Conservation (phyloP, 2,329 filamentous ascomycete species). For the Dactylellina sp. region DNA sequence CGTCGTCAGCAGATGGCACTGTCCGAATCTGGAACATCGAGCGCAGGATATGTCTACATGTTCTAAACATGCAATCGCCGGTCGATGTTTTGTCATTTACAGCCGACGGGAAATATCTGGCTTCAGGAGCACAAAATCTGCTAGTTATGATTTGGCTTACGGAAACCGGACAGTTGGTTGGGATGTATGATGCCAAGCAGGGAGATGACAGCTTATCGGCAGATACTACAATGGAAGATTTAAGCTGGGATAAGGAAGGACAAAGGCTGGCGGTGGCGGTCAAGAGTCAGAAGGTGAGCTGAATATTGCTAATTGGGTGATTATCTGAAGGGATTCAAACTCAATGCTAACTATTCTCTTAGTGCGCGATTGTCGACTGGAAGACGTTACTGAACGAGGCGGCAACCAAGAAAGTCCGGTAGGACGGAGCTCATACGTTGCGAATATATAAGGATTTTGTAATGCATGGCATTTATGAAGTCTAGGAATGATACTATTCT, state of each 20-base stretch:
- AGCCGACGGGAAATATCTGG: conserved; percentile 47
- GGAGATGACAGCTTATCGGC: conserved; percentile 39
- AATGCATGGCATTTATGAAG: conserved; percentile 2
- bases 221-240: conserved; percentile 48
- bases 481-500: not conserved
- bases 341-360: conserved; percentile 1
- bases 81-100: conserved; percentile 46
- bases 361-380: conserved; percentile 54
- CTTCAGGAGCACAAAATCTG: conserved; percentile 43
- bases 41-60: conserved; percentile 52
- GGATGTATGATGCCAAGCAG: conserved; percentile 51
- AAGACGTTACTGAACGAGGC: conserved; percentile 45
- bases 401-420: conserved; percentile 40
- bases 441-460: not conserved
- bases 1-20: conserved; percentile 48
- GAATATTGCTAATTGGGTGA: not conserved
- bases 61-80: conserved; percentile 52
- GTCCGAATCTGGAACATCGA: conserved; percentile 54
- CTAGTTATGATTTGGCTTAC: conserved; percentile 55
- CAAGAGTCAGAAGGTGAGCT: conserved; percentile 42
- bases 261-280: conserved; percentile 41
- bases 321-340: not conserved
- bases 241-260: conserved; percentile 51
- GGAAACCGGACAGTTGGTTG: conserved; percentile 45
- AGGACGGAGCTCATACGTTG: conserved; percentile 5